Base-by-base conservation (phyloP, 1,284 basidiomycete species). In the Abortiporus biennis region DNA sequence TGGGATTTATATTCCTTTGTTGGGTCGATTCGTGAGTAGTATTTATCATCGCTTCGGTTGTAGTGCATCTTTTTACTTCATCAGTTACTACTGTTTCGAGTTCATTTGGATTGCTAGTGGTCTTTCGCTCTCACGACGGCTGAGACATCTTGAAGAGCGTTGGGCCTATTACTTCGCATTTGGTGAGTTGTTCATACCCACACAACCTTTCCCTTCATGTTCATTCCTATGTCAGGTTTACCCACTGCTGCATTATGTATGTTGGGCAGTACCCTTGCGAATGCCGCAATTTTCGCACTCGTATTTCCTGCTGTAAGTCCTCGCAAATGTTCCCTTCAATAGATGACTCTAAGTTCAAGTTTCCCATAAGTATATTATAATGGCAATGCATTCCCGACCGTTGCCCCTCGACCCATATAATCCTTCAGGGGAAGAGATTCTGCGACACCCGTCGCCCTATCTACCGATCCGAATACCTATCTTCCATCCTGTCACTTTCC, bases 21-120 rank as follows among this genome's bases (percentile, higher is more conserved):
- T 88, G 88, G 81, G 73, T 90, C 35, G 81, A 90, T 58, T 72
- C 86, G 86, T 90, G 60, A 72, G 85, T 82, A 2, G 17, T 37
- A 38, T 25, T 35, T 38, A 8, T n/a, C n/a, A 9, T 29, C 27
- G 9, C 27, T 29, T 29, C 27, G 9, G 8, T 29, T n/a, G 9
- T 29, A 29, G n/a, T 29, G 27, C n/a, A n/a, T 29, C 27, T 9
- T 22, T 20, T 31, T 21, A 21, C n/a, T 15, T 45, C 24, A 15
- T 21, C 52, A 90, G 88, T 38, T 92, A 89, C 59, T 92, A 92
- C 60, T 89, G 83, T 61, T 92, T 90, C 54, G 88, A 92, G 87
- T 89, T 83, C 53, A 74, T 85, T 27, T 89, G 86, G 86, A 74
- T 85, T 34, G 76, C 84, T 6, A 76, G 80, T 13, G 84, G 84